Evolutionary conservation across 768 basidiomycete species (phyloP).

Genomic region (Lentinus brumalis): DNA sequence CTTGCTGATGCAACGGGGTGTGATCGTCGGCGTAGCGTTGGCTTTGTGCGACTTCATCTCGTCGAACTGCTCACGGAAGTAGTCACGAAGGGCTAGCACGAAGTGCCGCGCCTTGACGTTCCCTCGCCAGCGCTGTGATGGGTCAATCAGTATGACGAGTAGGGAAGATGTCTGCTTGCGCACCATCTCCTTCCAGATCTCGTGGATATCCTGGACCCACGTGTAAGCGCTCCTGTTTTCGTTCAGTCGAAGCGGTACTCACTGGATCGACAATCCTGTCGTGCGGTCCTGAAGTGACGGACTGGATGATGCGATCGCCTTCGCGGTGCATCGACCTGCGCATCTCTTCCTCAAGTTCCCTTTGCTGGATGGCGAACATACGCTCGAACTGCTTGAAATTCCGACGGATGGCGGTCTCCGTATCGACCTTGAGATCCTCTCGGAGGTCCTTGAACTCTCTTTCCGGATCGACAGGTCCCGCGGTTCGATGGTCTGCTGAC

Average conservation of each 20-base stretch:
- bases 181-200: constrained; percentile 59
- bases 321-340: constrained; percentile 34
- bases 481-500: too few relatives aligned
- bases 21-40: neutral
- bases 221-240: constrained; percentile 13
- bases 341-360: constrained; percentile 38
- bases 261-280: constrained; percentile 45
- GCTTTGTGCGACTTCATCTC: neutral
- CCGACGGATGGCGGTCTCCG: constrained; percentile 33
- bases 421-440: constrained; percentile 15
- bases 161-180: constrained; percentile 3
- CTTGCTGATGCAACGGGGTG: neutral
- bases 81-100: constrained; percentile 43
- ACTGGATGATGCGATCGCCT: constrained; percentile 41
- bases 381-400: constrained; percentile 47
- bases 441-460: neutral
- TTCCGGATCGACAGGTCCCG: too few relatives aligned
- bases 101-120: constrained; percentile 55
- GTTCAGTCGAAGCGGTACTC: neutral
- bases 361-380: constrained; percentile 48
- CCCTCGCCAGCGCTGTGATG: constrained; percentile 48
- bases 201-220: constrained; percentile 43
- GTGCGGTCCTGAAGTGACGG: constrained; percentile 45
- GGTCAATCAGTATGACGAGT: neutral
- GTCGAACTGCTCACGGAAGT: constrained; percentile 30